These are phyloP conservation scores for Anthoceros angustus DNA, from an alignment of 225 moss, liverwort and hornwort genomes.

Conservation along the genomic window DNA sequence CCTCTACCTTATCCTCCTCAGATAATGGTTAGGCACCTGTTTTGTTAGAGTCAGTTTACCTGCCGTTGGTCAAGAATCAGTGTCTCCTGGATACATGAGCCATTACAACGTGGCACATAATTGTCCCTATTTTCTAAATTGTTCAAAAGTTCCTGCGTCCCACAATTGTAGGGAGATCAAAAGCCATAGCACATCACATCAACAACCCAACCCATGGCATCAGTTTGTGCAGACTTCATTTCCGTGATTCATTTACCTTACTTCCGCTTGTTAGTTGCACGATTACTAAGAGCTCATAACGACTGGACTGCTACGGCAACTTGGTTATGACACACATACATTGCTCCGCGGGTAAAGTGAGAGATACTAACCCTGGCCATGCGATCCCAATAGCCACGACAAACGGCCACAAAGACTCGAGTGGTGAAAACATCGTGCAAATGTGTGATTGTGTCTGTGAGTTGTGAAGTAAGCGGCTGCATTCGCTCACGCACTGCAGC, in stretches of 20 bases:
- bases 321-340: too few species aligned
- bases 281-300: too few species aligned
- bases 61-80: not conserved
- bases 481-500: constrained; percentile 81
- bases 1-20: too few species aligned
- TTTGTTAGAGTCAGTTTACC: not conserved
- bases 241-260: not conserved
- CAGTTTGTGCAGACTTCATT: not conserved
- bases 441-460: constrained; percentile 88
- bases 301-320: too few species aligned
- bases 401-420: constrained; percentile 87
- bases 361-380: constrained; percentile 72
- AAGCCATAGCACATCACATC: not conserved
- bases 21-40: not conserved
- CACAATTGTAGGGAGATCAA: constrained; percentile 2
- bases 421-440: constrained; percentile 88
- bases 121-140: not conserved
- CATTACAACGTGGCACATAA: not conserved
- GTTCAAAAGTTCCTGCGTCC: constrained; percentile 1
- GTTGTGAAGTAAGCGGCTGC: constrained; percentile 79
- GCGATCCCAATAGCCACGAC: constrained; percentile 89
- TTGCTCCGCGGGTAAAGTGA: not conserved
- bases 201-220: too few species aligned
- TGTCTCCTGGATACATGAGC: not conserved
- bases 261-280: not conserved